Base-by-base conservation (phyloP, 1,139 yeast species). In the Taphrina wiesneri region DNA sequence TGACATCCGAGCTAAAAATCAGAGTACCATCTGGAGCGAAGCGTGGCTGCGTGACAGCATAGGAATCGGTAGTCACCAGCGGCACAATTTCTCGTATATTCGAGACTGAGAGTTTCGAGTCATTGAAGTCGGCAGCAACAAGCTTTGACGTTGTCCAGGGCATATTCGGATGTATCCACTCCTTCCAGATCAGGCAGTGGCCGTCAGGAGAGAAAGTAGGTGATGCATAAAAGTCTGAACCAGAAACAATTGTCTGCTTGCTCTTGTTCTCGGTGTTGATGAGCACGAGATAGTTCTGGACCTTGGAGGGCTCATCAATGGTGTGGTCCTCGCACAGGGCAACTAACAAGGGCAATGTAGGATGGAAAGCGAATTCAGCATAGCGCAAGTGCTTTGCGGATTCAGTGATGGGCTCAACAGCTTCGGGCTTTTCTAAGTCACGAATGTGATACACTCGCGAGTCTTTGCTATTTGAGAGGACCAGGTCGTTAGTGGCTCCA, bases 281-380 rank as follows among this genome's bases (percentile, higher is more conserved):
- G 17, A 53, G 9, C 5, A 62, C 65, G 25, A 62, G 34, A 62
- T 46, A 46, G n/a, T 53, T 62, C 47, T 45, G 46, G 11, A 62
- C 65, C 17, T 45, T 36, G 13, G 60, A 26, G 2, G 65, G 65
- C 13, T 32, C 45, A 21, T 41, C 53, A 9, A 19, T 43, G 36
- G 54, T 54, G 23, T 62, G 65, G 21, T 62, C 65, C 15, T 62
- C 65, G 32, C 65, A 62, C 6, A 62, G 56, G 15, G 65, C 60
- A 2, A 53, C 61, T 1, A 45, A n/a, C 21, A 62, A 15, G 2
- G 45, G 36, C n/a, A 15, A 5, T 15, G 32, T 23, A 1, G 65
- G 65, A 26, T 62, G 65, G 25, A 62, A 32, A 3, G 56, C 46
- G 15, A 53, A 45, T 3, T 41, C 28, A 28, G 65, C 65, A 46